These are phyloP conservation scores for Saccharomycopsis babjevae DNA, from an alignment of 805 yeast genomes.

Conservation along the genomic window DNA sequence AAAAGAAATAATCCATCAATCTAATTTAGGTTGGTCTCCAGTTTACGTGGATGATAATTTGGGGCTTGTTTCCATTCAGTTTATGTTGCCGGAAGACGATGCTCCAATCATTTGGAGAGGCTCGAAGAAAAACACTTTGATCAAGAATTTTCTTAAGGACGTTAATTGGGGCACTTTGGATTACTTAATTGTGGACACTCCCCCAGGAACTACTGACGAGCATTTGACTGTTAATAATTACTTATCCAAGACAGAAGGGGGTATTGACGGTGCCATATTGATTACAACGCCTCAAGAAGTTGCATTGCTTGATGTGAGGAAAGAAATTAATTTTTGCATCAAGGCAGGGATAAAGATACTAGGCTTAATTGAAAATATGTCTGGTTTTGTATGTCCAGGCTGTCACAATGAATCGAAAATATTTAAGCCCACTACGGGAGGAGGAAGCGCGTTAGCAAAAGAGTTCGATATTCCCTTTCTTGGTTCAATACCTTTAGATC, in stretches of 20 bases:
- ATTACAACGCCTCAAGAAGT: slow-evolving; percentile 98
- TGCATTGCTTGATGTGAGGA: slow-evolving; percentile 86
- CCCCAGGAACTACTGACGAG: slow-evolving; percentile 98
- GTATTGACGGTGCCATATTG: slow-evolving; percentile 89
- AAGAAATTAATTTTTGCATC: slow-evolving; percentile 88
- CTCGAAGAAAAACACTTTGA: slow-evolving; percentile 85
- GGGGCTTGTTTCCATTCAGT: slow-evolving; percentile 92
- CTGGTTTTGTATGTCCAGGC: slow-evolving; percentile 95
- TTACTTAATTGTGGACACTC: slow-evolving; percentile 79
- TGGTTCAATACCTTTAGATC: slow-evolving; percentile 93
- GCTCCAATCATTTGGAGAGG: slow-evolving; percentile 97
- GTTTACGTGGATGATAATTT: slow-evolving; percentile 91
- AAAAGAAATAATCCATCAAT: slow-evolving; percentile 77
- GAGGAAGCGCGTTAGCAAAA: slow-evolving; percentile 75
- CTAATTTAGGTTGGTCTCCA: slow-evolving; percentile 93
- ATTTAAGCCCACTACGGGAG: slow-evolving; percentile 94
- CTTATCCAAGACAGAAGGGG: slow-evolving; percentile 59
- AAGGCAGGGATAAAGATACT: slow-evolving; percentile 80
- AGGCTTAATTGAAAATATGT: slow-evolving; percentile 95
- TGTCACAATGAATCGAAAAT: slow-evolving; percentile 86
- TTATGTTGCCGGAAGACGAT: slow-evolving; percentile 87
- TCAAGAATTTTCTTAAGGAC: slow-evolving; percentile 87
- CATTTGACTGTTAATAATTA: slow-evolving; percentile 84
- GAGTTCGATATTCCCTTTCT: slow-evolving; percentile 71
- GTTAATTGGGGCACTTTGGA: slow-evolving; percentile 79